These are phyloP conservation scores for Telfairia occidentalis DNA, from an alignment of 331 rosid genomes.

Conservation along the genomic window DNA sequence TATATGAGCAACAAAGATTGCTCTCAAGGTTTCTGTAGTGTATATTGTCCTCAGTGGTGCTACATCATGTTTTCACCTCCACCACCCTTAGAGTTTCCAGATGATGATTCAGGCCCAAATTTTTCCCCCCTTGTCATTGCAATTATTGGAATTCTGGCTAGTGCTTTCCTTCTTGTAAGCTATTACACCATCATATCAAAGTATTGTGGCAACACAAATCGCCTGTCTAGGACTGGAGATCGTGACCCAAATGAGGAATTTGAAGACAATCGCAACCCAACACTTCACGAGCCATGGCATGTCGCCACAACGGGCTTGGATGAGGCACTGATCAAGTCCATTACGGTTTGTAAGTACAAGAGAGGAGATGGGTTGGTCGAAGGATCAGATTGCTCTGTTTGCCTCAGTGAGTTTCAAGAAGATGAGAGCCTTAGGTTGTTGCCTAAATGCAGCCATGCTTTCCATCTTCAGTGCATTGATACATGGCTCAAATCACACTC, in stretches of 20 bases:
- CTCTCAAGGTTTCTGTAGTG: slow-evolving; percentile 57
- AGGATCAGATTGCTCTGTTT: slow-evolving; percentile 62
- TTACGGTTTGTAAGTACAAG: slow-evolving; percentile 41
- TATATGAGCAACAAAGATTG: slow-evolving; percentile 37
- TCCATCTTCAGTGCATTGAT: slow-evolving; percentile 74
- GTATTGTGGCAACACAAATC: slow-evolving; percentile 28
- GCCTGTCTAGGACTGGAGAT: neutral
- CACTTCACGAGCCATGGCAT: slow-evolving; percentile 11
- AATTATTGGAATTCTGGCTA: slow-evolving; percentile 53
- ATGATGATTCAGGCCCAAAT: slow-evolving; percentile 9
- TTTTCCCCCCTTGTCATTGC: slow-evolving; percentile 71
- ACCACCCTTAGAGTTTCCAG: slow-evolving; percentile 28
- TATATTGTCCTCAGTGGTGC: slow-evolving; percentile 77
- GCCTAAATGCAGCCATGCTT: slow-evolving; percentile 72
- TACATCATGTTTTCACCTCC: slow-evolving; percentile 59
- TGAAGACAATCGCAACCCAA: slow-evolving; percentile 6
- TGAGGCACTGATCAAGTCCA: slow-evolving; percentile 46
- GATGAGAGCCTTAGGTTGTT: slow-evolving; percentile 47
- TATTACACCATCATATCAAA: slow-evolving; percentile 56
- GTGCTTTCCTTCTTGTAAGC: slow-evolving; percentile 43
- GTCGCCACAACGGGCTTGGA: slow-evolving; percentile 38
- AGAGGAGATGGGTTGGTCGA: slow-evolving; percentile 38
- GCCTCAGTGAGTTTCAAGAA: slow-evolving; percentile 66
- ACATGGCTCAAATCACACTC: slow-evolving; percentile 62
- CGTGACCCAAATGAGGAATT: slow-evolving; percentile 7